Evolutionary conservation across 2,329 filamentous ascomycete species (phyloP).

Genomic region (Colletotrichum tabaci): DNA sequence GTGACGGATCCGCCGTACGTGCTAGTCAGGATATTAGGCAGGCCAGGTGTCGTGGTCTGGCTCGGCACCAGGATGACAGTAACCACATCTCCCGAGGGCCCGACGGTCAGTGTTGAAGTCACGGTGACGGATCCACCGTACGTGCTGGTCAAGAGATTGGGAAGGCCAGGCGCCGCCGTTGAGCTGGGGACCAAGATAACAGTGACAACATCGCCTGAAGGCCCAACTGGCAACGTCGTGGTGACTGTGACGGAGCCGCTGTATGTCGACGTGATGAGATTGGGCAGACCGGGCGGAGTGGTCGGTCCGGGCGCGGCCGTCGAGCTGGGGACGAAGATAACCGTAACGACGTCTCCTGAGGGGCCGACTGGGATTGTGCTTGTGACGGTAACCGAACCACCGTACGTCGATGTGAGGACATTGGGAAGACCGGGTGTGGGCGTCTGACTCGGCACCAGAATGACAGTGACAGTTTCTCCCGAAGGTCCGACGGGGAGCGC

Average conservation of each 20-base stretch:
- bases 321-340: neutral
- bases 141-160: conserved; percentile 20
- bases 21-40: neutral
- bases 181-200: conserved; percentile 6
- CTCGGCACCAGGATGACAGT: conserved; percentile 11
- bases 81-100: neutral
- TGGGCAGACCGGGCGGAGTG: too few relatives aligned
- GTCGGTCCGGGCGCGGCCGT: neutral
- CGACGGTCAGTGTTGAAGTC: conserved; percentile 1
- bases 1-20: conserved; percentile 6
- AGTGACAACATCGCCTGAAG: neutral
- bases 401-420: neutral
- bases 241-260: neutral
- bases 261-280: neutral
- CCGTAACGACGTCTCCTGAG: neutral
- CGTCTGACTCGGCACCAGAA: neutral
- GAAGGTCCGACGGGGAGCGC: neutral
- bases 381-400: neutral
- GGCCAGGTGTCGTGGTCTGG: neutral
- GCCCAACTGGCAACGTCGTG: neutral
- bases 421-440: neutral
- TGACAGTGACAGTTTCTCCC: neutral
- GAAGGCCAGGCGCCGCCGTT: neutral
- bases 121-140: conserved; percentile 21
- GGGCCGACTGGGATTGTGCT: neutral